Evolutionary conservation across 106 monocot species (phyloP), one percentile per base, ranked within the genome.

Genomic region (Phalaenopsis equestris): DNA sequence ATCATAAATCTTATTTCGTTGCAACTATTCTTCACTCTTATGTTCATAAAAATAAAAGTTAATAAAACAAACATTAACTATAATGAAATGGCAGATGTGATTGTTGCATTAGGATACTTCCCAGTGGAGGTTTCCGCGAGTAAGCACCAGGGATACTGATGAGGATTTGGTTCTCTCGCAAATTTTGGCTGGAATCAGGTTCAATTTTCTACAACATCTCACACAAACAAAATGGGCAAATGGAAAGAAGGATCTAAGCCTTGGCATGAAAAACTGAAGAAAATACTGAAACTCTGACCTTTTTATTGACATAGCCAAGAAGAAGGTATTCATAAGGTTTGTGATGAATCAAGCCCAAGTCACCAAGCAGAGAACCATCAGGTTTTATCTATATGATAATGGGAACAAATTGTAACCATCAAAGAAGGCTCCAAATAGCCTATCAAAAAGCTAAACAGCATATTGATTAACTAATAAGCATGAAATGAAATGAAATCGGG

Each of bases 61-160:
- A 10, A 52, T 2, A 10, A 15, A 52, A 10, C 11, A 52, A 14
- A 12, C 52, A 52, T 14, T 52, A 52, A 3, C 52, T 52, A 52
- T 52, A 52, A 14, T 52, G 15, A 11, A 39, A 30, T 73, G 41
- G 77, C 30, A 30, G 30, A 30, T 30, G 30, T 30, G 0, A 30
- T 30, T 30, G 30, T 30, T 30, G 30, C 30, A 30, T 30, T 30
- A 30, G 93, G 96, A 94, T 98, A 98, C 97, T 85, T 85, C 77
- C 89, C n/a, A 98, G 21, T 43, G 97, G 94, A 77, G 94, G 94
- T 83, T 98, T 98, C 77, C 97, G 86, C 36, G 97, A 98, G 72
- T 91, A 86, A 88, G 87, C 89, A 83, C 94, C 90, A 37, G 97
- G 97, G 80, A 98, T 80, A 75, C 92, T 94, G 41, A 98, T 81